Conservation (phyloP, 768 basidiomycete species). For the Lactifluus piperatus region DNA sequence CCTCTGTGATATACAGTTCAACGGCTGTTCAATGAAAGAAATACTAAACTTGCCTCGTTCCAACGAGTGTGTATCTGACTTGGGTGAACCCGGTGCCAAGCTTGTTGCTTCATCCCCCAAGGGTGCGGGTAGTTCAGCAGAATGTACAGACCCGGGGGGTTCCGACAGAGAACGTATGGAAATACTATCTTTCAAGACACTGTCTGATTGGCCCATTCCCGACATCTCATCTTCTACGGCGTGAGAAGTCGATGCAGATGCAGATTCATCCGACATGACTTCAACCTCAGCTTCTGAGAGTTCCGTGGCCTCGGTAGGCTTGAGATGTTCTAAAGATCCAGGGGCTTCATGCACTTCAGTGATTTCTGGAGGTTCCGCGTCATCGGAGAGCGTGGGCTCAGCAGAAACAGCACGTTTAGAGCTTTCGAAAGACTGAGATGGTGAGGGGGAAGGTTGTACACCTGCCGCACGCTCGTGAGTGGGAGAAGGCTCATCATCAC, state of each 20-base stretch:
- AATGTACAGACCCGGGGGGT: not conserved
- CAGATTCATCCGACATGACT: not conserved
- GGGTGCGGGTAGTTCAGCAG: not conserved
- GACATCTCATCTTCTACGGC: constrained; percentile 1
- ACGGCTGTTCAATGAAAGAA: not conserved
- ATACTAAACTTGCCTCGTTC: not conserved
- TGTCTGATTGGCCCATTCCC: not conserved
- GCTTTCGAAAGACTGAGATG: not conserved
- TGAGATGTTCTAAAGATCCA: not conserved
- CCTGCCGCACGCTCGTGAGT: not conserved
- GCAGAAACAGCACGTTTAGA: not conserved
- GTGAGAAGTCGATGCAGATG: not conserved
- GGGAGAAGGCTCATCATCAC: not conserved
- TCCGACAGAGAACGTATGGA: constrained; percentile 1
- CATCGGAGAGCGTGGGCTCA: not conserved
- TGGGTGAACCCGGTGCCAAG: not conserved
- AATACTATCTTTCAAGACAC: not conserved
- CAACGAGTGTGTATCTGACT: not conserved
- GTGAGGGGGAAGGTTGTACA: not conserved
- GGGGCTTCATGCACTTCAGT: not conserved
- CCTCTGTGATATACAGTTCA: not conserved
- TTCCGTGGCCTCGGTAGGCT: constrained; percentile 1
- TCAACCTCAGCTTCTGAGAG: not conserved
- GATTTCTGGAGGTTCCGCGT: not conserved
- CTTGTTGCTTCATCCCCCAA: not conserved